Conservation (phyloP, 805 yeast species). For the Vanderwaltozyma verrucispora region DNA sequence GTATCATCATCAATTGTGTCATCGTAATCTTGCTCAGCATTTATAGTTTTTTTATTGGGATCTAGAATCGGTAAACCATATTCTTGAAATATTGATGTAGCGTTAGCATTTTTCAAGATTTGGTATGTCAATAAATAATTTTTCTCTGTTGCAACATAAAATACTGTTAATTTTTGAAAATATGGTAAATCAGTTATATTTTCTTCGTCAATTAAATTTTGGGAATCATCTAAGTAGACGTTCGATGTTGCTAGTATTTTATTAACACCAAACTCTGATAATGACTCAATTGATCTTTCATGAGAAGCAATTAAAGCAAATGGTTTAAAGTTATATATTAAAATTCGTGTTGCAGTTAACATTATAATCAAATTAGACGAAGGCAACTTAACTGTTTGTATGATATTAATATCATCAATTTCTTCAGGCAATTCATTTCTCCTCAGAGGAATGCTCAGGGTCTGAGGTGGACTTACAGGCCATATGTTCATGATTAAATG, state of each 20-base stretch:
- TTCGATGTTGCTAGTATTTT: conserved; percentile 11
- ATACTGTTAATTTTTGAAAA: conserved; percentile 16
- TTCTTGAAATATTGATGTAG: conserved; percentile 16
- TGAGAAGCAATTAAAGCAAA: conserved; percentile 24
- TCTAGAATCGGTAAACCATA: conserved; percentile 23
- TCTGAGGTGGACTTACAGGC: conserved; percentile 25
- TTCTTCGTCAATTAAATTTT: conserved; percentile 12
- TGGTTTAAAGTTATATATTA: conserved; percentile 27
- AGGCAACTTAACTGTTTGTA: conserved; percentile 18
- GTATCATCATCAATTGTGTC: conserved; percentile 23
- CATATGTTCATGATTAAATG: conserved; percentile 14
- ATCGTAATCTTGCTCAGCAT: conserved; percentile 12
- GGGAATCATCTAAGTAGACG: background rate
- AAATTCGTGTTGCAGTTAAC: conserved; percentile 21
- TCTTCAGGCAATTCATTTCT: conserved; percentile 2
- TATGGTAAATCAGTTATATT: conserved; percentile 5
- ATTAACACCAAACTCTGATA: conserved; percentile 25
- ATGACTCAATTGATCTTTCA: conserved; percentile 20
- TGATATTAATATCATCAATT: conserved; percentile 13
- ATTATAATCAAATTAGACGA: conserved; percentile 20
- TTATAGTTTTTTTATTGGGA: conserved; percentile 5
- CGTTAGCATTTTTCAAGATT: conserved; percentile 16
- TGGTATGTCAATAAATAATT: conserved; percentile 25
- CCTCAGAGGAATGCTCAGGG: conserved; percentile 11
- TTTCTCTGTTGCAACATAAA: conserved; percentile 23